phyloP scores from a whole-genome alignment of 2,329 filamentous ascomycete species.

The Zymoseptoria passerinii region DNA sequence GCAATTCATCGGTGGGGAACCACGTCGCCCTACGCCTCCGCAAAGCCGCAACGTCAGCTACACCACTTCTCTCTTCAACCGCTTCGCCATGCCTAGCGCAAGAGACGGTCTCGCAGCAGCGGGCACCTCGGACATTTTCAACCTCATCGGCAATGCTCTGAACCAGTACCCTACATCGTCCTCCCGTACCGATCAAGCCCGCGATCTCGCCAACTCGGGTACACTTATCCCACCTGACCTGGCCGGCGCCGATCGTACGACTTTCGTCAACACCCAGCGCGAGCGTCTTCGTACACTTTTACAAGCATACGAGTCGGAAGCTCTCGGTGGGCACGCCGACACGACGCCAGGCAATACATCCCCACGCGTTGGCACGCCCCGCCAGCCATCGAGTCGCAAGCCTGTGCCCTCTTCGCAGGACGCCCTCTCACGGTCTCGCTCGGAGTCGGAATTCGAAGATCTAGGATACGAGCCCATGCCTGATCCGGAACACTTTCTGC shows the following conservation, averaged over 20 bases:
- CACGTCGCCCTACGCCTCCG: slow-evolving; percentile 44
- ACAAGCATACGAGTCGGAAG: slow-evolving; percentile 71
- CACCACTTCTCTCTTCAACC: slow-evolving; percentile 71
- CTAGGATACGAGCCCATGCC: slow-evolving; percentile 31
- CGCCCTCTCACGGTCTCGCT: slow-evolving; percentile 66
- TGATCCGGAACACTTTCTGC: slow-evolving; percentile 25
- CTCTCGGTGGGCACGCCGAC: slow-evolving; percentile 39
- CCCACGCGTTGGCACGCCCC: slow-evolving; percentile 17
- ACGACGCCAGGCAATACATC: slow-evolving; percentile 15
- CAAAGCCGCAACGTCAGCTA: slow-evolving; percentile 49
- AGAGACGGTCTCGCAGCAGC: slow-evolving; percentile 43
- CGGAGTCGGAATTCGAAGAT: slow-evolving; percentile 75
- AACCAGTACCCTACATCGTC: slow-evolving; percentile 36
- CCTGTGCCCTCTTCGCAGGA: slow-evolving; percentile 20
- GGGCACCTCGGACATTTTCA: slow-evolving; percentile 61
- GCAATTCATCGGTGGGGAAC: slow-evolving; percentile 69
- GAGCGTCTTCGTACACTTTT: slow-evolving; percentile 68
- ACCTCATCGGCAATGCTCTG: slow-evolving; percentile 66
- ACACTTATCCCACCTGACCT: slow-evolving; percentile 65
- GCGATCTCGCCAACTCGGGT: slow-evolving; percentile 49
- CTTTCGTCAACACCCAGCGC: slow-evolving; percentile 69
- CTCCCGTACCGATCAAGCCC: slow-evolving; percentile 35
- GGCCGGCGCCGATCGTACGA: slow-evolving; percentile 58
- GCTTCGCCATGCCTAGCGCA: slow-evolving; percentile 74
- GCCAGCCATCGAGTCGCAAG: slow-evolving; percentile 22